Evolutionary conservation across 164 flowering plant genomes (phyloP).

Genomic region (Brasenia schreberi): DNA sequence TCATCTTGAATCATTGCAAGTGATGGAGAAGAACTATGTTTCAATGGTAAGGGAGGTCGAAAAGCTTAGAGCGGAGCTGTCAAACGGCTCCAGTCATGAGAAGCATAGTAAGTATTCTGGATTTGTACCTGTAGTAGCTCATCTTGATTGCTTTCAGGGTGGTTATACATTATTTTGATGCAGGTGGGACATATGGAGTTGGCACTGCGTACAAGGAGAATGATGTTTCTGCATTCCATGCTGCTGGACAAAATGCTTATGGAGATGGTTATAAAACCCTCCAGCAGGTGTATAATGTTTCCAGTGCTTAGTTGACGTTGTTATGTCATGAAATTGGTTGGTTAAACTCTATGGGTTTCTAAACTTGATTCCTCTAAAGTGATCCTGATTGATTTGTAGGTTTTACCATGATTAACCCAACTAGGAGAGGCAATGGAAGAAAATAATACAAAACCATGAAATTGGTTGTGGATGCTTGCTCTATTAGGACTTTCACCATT

Average conservation of each 20-base stretch:
- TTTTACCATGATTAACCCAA: neutral
- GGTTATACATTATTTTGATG: neutral
- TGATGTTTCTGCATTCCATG: conserved; percentile 31
- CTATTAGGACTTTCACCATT: neutral
- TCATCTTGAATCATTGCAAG: conserved; percentile 83
- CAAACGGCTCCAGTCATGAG: conserved; percentile 43
- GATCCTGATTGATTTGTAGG: neutral
- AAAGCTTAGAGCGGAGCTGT: conserved; percentile 78
- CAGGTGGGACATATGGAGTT: conserved; percentile 48
- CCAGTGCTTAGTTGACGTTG: neutral
- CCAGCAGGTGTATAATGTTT: conserved; percentile 36
- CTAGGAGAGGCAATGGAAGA: neutral
- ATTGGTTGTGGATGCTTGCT: neutral
- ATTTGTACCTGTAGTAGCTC: neutral
- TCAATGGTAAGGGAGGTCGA: conserved; percentile 85
- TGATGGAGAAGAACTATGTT: conserved; percentile 83
- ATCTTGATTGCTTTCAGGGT: neutral
- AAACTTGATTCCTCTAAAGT: neutral
- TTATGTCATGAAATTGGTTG: neutral
- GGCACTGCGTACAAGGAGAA: conserved; percentile 38
- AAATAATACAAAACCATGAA: neutral
- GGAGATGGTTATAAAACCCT: conserved; percentile 48
- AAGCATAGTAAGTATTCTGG: conserved; percentile 31
- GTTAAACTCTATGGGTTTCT: neutral
- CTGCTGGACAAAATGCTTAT: conserved; percentile 38